Evolutionary conservation across 768 basidiomycete species (phyloP), one percentile per base, ranked within the genome.

Genomic region (Trametopsis cervina): DNA sequence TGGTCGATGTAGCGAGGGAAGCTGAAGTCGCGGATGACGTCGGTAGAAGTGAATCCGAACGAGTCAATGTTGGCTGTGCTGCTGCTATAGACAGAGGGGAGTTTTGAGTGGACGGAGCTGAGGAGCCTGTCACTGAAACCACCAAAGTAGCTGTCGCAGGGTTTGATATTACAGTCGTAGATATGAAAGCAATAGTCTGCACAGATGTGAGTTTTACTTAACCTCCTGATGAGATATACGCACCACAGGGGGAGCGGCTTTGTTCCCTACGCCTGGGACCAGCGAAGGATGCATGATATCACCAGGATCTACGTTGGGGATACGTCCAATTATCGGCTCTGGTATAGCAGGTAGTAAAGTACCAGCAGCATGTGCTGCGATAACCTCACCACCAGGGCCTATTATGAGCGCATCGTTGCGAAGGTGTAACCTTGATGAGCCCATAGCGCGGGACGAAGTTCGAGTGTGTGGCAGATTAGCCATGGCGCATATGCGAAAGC

Each of bases 311-410:
- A 22, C 11, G 24, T 7, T 2, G 29, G 13, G 4, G 40, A 40
- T 36, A 4, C 44, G 36, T 23, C 44, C 36, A 4, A 43, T 44
- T 4, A 50, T 25, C 9, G 21, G 23, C 20, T 50, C 35, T 3
- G 49, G 49, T 17, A 50, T 46, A 9, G 44, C 49, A 20, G 49
- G 49, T 24, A 26, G 25, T 15, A n/a, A 18, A 18, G n/a, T 25
- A n/a, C 46, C 46, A 10, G n/a, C 38, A 11, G 37, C 46, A 24
- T 50, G 37, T 6, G 49, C 49, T 11, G 35, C 49, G 10, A 45
- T 39, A 13, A 50, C 23, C 17, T 45, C 35, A 43, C 49, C 49
- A 21, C 49, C 49, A 15, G 49, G 49, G 38, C 49, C 49, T 3
- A 50, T 40, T 3, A 50, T 17, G 20, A 50, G 49, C 3, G 49